Conservation (phyloP, 805 yeast genomes). For the Suhomyces faveliae region DNA sequence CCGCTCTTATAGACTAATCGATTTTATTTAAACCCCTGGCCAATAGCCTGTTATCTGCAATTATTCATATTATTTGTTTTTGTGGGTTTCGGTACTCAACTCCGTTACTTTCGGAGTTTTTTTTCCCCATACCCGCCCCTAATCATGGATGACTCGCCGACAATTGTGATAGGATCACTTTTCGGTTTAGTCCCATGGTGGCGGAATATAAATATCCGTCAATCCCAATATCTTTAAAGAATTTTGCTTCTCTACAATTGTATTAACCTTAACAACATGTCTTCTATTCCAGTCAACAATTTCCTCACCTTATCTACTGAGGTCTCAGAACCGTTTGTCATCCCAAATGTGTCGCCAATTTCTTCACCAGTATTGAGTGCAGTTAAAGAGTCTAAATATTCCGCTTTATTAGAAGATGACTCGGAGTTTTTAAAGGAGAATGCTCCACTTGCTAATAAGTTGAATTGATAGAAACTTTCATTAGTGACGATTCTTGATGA, state of each 20-base stretch:
- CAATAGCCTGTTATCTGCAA: background rate
- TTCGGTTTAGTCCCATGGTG: background rate
- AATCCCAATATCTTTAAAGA: background rate
- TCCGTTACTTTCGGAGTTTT: background rate
- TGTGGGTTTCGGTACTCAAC: background rate
- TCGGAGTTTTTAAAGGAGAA: background rate
- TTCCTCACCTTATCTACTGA: conserved; percentile 59
- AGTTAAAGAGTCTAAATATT: background rate
- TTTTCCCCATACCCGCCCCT: conserved; percentile 4
- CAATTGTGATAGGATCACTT: background rate
- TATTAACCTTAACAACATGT: conserved; percentile 3
- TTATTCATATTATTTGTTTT: background rate
- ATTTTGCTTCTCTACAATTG: background rate
- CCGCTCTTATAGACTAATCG: background rate
- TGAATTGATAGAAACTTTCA: conserved; percentile 15
- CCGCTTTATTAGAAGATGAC: conserved; percentile 1
- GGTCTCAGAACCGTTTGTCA: conserved; percentile 60
- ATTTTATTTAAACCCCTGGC: background rate
- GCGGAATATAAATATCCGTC: conserved; percentile 1
- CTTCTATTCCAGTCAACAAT: conserved; percentile 16
- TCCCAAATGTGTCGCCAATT: conserved; percentile 61
- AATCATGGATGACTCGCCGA: conserved; percentile 6
- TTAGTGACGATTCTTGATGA: conserved; percentile 3
- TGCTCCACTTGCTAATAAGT: conserved; percentile 22
- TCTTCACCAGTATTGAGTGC: conserved; percentile 30